Evolutionary conservation across 148 eudicot genomes (phyloP).

Genomic region (Camellia japonica): DNA sequence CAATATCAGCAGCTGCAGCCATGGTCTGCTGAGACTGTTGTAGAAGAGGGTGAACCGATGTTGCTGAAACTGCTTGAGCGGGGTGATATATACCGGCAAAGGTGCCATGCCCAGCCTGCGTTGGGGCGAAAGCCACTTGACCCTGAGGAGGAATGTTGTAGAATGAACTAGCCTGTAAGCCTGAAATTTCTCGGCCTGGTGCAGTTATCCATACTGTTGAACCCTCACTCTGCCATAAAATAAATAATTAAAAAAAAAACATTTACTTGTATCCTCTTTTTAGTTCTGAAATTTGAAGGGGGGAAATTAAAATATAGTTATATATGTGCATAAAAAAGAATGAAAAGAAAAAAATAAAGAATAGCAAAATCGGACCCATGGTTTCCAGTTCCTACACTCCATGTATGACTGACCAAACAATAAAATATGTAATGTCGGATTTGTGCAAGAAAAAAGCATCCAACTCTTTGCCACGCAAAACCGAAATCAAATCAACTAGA

Average conservation of each 20-base stretch:
- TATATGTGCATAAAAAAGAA: neutral
- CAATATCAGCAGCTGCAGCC: constrained; percentile 56
- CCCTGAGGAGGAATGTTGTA: constrained; percentile 75
- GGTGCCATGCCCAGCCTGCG: constrained; percentile 59
- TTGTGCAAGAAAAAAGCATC: neutral
- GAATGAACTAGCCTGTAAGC: constrained; percentile 60
- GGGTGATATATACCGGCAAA: constrained; percentile 67
- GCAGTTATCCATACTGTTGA: constrained; percentile 65
- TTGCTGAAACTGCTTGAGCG: constrained; percentile 53
- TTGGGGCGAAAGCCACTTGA: constrained; percentile 58
- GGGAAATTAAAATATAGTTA: neutral
- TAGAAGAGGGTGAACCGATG: constrained; percentile 59
- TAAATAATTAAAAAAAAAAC: constrained; percentile 10
- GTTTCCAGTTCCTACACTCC: neutral
- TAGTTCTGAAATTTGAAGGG: neutral
- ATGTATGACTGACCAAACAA: neutral
- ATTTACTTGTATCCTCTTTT: neutral
- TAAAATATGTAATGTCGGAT: neutral
- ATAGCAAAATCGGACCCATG: neutral
- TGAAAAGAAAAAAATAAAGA: neutral
- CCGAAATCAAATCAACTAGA: neutral
- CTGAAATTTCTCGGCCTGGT: constrained; percentile 66
- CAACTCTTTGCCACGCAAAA: neutral
- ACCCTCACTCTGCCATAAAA: constrained; percentile 61
- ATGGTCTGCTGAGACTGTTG: constrained; percentile 85